Base-by-base conservation (phyloP, 768 basidiomycete species). In the Lactarius hatsudake region DNA sequence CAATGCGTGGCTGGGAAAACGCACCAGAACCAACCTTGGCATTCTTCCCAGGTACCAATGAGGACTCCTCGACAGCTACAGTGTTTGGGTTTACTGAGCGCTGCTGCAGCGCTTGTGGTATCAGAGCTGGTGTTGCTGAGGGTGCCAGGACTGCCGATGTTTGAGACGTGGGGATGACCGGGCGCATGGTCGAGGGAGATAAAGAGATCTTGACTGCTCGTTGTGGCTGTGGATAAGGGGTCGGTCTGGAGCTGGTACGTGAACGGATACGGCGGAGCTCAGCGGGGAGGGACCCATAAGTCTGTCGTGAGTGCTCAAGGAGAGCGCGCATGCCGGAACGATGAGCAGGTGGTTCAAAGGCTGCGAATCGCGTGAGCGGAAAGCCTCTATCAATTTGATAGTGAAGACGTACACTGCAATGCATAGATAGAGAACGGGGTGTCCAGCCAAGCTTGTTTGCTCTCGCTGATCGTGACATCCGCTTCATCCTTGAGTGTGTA, bases 351-450 rank as follows among this genome's bases (percentile, higher is more conserved):
- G 90, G 90, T 56, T 87, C 77, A 75, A 92, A 93, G 2, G 88
- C 91, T 23, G 64, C 15, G 17, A 59, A 30, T 34, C 30, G 34
- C 23, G 9, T 68, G 40, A 61, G 56, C 20, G 26, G 30, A 74
- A 43, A 2, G 68, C 55, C 28, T 17, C 55, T 48, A 2, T 20
- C 57, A 5, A 23, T 5, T 13, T 66, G 30, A 5, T 36, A 38
- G 62, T n/a, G 59, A 23, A 10, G 6, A 81, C 87, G 77, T 72
- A 91, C 91, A 83, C 76, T 93, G 90, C 51, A 90, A 32, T 8
- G 88, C 87, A 59, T 83, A 91, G n/a, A 86, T 30, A 0, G 90
- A 92, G 71, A 89, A 87, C 0, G 89, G 84, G 0, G 91, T 93
- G 71, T 93, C 91, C 0, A 71, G 57, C 91, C 90, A 92, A 1